Conservation (phyloP, 352 stramenopile genomes). For the Thraustochytrium aureum region DNA sequence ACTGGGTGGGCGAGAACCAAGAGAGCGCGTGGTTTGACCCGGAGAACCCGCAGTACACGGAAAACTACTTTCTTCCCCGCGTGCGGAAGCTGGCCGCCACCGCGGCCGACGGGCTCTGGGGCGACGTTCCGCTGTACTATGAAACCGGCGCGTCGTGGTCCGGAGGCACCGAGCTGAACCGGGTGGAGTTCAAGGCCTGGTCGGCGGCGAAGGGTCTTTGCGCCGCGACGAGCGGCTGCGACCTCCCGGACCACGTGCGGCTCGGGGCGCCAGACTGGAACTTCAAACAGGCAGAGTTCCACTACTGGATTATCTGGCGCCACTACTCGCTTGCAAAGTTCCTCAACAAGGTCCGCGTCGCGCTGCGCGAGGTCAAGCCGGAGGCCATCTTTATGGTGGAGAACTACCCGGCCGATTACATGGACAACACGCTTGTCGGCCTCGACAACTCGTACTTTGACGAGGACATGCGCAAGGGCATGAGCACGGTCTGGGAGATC, state of each 20-base stretch:
- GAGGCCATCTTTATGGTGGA: slow-evolving; percentile 28
- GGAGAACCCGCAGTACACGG: background rate
- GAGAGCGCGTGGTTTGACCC: slow-evolving; percentile 38
- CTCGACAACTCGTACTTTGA: slow-evolving; percentile 9
- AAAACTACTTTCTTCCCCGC: background rate
- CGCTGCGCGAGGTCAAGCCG: background rate
- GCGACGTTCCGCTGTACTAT: slow-evolving; percentile 24
- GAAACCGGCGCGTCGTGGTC: background rate
- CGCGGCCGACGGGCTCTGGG: background rate
- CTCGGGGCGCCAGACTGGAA: too few relatives aligned
- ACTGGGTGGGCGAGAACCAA: slow-evolving; percentile 29
- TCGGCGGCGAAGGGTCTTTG: slow-evolving; percentile 10
- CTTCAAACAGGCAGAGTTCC: background rate
- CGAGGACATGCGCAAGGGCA: background rate
- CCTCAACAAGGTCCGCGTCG: background rate
- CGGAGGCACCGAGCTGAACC: slow-evolving; percentile 8
- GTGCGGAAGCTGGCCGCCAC: background rate
- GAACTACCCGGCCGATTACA: slow-evolving; percentile 39
- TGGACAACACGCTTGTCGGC: slow-evolving; percentile 17
- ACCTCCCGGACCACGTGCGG: background rate
- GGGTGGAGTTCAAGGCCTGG: slow-evolving; percentile 10
- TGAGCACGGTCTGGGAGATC: slow-evolving; percentile 40
- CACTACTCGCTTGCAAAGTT: slow-evolving; percentile 16
- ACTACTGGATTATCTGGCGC: slow-evolving; percentile 48
- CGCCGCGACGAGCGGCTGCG: slow-evolving; percentile 12